These are phyloP conservation scores for Phoma herbarum DNA, from an alignment of 2,329 filamentous ascomycete genomes.

Conservation along the genomic window DNA sequence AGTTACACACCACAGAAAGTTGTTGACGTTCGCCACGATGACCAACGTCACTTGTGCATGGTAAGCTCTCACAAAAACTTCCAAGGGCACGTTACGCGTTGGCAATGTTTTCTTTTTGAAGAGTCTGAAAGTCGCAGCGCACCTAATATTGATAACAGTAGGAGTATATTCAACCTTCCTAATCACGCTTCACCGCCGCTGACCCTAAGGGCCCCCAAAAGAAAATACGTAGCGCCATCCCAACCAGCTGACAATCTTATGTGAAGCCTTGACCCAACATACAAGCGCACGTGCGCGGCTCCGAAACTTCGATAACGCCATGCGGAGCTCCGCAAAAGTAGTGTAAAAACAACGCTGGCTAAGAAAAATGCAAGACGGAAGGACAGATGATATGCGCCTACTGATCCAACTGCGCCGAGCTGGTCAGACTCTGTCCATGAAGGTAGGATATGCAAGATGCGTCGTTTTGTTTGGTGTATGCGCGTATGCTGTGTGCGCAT, in stretches of 20 bases:
- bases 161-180: background rate
- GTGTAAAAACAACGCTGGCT: constrained; percentile 6
- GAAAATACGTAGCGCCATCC: background rate
- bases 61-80: no score
- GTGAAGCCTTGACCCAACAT: background rate
- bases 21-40: no score
- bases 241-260: background rate
- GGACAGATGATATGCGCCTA: background rate
- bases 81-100: no score
- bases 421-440: background rate
- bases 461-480: background rate
- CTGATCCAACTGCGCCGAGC: background rate
- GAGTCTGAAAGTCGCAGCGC: no score
- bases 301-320: background rate
- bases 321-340: constrained; percentile 1
- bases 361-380: background rate
- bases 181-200: background rate
- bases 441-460: background rate
- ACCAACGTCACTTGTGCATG: no score
- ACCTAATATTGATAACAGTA: background rate
- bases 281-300: background rate
- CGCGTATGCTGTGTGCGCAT: background rate
- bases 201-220: background rate
- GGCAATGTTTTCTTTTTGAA: no score
- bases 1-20: no score